These are phyloP conservation scores for Collybiopsis luxurians DNA, from an alignment of 768 basidiomycete genomes.

Conservation along the genomic window DNA sequence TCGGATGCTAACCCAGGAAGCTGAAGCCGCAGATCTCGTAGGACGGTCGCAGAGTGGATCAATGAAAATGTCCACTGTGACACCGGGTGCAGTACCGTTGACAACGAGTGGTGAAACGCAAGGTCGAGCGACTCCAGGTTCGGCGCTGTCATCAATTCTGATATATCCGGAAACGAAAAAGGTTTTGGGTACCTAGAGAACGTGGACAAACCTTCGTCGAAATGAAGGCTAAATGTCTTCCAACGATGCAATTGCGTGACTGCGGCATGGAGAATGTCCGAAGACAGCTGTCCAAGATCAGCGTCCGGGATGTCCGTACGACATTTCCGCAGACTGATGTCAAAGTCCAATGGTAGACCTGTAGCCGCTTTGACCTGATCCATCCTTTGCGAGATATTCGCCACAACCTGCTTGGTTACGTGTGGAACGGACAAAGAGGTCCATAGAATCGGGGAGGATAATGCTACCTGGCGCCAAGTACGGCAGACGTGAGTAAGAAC, in stretches of 20 bases:
- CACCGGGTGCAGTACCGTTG: not conserved
- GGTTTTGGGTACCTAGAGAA: not conserved
- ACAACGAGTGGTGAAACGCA: not conserved
- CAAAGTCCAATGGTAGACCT: not conserved
- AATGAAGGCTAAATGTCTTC: not conserved
- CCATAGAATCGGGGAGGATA: constrained; percentile 1
- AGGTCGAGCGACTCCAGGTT: not conserved
- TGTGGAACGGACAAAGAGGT: not conserved
- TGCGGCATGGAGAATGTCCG: not conserved
- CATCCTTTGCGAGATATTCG: not conserved
- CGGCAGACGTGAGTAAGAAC: not conserved
- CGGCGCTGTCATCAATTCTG: not conserved
- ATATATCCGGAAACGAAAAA: not conserved
- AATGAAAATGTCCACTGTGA: not conserved
- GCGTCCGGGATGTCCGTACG: not conserved
- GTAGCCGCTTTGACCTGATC: not conserved
- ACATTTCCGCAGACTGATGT: not conserved
- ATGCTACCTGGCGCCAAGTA: not conserved
- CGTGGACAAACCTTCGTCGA: not conserved
- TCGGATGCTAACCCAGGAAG: not conserved
- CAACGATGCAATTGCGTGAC: not conserved
- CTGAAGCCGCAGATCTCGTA: not conserved
- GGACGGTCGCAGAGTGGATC: not conserved
- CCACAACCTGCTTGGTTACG: not conserved
- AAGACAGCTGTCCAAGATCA: not conserved